phyloP scores from a whole-genome alignment of 75 land plant species.

The Pinus taeda region DNA sequence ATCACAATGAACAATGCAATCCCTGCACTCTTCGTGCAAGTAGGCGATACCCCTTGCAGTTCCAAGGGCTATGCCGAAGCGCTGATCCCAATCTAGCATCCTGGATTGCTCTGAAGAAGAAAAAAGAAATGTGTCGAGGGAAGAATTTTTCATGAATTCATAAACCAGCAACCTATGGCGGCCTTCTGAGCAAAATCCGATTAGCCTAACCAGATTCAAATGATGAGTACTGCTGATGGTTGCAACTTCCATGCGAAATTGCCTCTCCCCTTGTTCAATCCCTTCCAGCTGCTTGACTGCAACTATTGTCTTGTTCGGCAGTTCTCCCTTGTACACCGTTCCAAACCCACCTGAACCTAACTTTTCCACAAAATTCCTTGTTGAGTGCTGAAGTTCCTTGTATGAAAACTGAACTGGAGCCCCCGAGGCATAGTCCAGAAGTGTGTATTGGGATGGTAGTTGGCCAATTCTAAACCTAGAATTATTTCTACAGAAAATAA shows the following conservation, averaged over 20 bases:
- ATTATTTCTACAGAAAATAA: slow-evolving; percentile 44
- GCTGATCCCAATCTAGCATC: slow-evolving; percentile 62
- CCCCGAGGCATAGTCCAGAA: slow-evolving; percentile 77
- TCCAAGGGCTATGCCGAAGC: slow-evolving; percentile 72
- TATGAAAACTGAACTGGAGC: slow-evolving; percentile 79
- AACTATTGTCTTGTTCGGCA: slow-evolving; percentile 48
- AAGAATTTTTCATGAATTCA: slow-evolving; percentile 82
- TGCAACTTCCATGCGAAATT: slow-evolving; percentile 83
- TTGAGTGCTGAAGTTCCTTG: slow-evolving; percentile 63
- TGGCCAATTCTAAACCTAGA: slow-evolving; percentile 23
- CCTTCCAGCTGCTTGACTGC: slow-evolving; percentile 87
- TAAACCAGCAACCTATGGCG: slow-evolving; percentile 72
- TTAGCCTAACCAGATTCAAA: slow-evolving; percentile 72
- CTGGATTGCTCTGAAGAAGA: slow-evolving; percentile 11
- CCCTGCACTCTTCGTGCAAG: slow-evolving; percentile 87
- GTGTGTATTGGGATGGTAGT: slow-evolving; percentile 44
- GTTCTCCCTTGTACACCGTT: slow-evolving; percentile 63
- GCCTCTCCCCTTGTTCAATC: slow-evolving; percentile 83
- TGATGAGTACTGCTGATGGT: slow-evolving; percentile 89
- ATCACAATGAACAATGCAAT: slow-evolving; percentile 93
- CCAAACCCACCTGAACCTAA: slow-evolving; percentile 90
- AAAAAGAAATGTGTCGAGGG: slow-evolving; percentile 65
- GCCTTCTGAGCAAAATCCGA: slow-evolving; percentile 85
- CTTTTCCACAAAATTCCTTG: slow-evolving; percentile 74
- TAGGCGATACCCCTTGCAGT: slow-evolving; percentile 91